Evolutionary conservation across 805 yeast species (phyloP), one percentile per base, ranked within the genome.

Genomic region (Suhomyces tanzawaensis): DNA sequence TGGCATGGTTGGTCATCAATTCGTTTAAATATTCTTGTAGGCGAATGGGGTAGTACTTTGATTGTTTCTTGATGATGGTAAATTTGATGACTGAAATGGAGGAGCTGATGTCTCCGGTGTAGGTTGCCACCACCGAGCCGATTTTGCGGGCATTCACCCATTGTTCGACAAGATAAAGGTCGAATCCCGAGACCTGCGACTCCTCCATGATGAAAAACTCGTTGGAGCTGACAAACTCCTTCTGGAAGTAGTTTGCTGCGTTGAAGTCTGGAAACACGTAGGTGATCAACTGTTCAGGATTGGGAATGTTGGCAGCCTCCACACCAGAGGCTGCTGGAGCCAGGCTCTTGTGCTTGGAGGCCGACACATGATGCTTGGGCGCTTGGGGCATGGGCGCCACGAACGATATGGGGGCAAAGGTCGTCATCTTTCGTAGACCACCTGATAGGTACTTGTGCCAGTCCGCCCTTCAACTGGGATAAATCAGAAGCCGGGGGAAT

Each of bases 91-190:
- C 95, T 14, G 68, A 59, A 0, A 88, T 74, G 19, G 63, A 62
- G 48, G 88, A 85, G n/a, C 69, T 68, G 4, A 76, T 55, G 53
- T 88, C 85, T 3, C 99, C 99, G 0, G 98, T 91, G 58, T 76
- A 93, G 0, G 91, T 78, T 1, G 93, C 79, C 13, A 91, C 81
- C 4, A 85, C 71, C 1, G 83, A 72, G 18, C 85, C 80, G 9
- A 79, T 64, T 29, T 75, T 69, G 31, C 98, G 69, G 41, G 81
- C 81, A 23, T 83, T 72, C 3, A 85, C 82, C 99, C 99, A 93
- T 59, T 91, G 97, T 58, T 93, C 98, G 8, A 91, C 95, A 26
- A 93, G 70, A 57, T 93, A 93, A 12, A 85, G 76, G 60, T 93
- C 98, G 55, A 84, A 88, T 1, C 99, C 98, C 1, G 68, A 51